Base-by-base conservation (phyloP, 805 yeast genomes). In the Wickerhamomyces rabaulensis region DNA sequence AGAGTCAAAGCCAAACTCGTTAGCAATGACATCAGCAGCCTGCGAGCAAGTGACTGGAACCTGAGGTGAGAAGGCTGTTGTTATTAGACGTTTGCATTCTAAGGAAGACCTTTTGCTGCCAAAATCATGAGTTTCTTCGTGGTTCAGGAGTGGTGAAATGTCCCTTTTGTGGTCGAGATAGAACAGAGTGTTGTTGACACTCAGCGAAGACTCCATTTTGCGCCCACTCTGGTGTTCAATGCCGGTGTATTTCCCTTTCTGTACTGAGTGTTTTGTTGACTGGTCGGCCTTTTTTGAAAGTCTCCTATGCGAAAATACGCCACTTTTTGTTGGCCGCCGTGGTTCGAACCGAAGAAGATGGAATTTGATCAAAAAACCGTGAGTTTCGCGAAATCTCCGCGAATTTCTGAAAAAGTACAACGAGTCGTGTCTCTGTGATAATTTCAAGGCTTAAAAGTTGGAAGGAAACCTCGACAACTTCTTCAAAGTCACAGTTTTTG, bases 41-140 rank as follows among this genome's bases (percentile, higher is more conserved):
- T 58, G 68, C 0, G 84, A 71, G 4, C 78, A 66, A 35, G 71
- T 71, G 7, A 79, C 68, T 0, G 82, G 71, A 10, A 80, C 66
- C 36, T 74, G 64, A 16, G 86, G 86, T 33, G 80, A 73, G 47
- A 72, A 71, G 9, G 80, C 67, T 47, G 72, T 75, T 9, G 57
- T 45, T 8, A 60, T 51, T 19, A 63, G 54, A 43, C 40, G 52
- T 45, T 53, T 59, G 49, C 64, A 61, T 25, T 55, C 57, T 20
- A 51, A n/a, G 8, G 64, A 59, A 15, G 57, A 52, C 20, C 47
- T 47, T 43, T 55, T 58, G 17, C 46, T 40, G 1, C 45, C 54
- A 3, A 42, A 25, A 21, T 36, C 13, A 10, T 44, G 40, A 2
- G 46, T 6, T 15, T 45, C 26, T 5, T 43, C 43, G 39, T 38